Conservation (phyloP, 345 rosid genomes). For the Cochlearia excelsa region DNA sequence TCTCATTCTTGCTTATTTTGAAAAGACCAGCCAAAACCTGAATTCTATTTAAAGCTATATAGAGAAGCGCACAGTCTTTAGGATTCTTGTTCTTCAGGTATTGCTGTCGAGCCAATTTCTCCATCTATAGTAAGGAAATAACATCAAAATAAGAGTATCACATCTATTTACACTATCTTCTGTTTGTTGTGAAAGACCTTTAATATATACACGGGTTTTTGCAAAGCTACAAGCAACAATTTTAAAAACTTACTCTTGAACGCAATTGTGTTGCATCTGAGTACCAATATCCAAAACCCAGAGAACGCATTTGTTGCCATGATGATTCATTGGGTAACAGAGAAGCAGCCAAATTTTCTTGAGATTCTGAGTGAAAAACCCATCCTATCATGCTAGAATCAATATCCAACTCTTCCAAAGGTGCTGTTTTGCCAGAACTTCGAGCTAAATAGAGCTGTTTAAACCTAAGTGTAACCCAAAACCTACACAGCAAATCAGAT, state of each 20-base stretch:
- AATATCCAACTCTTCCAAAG: slow-evolving; percentile 57
- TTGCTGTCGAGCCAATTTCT: slow-evolving; percentile 78
- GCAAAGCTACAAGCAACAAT: slow-evolving; percentile 24
- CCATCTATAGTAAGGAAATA: slow-evolving; percentile 56
- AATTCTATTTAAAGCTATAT: slow-evolving; percentile 76
- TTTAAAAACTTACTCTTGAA: slow-evolving; percentile 52
- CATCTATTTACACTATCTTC: slow-evolving; percentile 4
- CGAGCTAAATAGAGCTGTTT: slow-evolving; percentile 54
- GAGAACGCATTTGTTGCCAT: slow-evolving; percentile 77
- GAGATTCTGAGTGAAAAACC: slow-evolving; percentile 95
- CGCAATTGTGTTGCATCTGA: slow-evolving; percentile 65
- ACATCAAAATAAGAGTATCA: slow-evolving; percentile 24
- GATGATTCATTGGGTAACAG: slow-evolving; percentile 70
- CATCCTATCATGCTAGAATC: slow-evolving; percentile 67
- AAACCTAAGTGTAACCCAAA: slow-evolving; percentile 79
- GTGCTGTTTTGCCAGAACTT: slow-evolving; percentile 57
- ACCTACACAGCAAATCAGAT: slow-evolving; percentile 45
- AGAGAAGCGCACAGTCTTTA: slow-evolving; percentile 83
- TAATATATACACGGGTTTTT: slow-evolving; percentile 9
- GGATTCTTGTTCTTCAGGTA: slow-evolving; percentile 81
- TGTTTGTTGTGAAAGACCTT: slow-evolving; percentile 11
- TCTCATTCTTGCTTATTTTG: slow-evolving; percentile 83
- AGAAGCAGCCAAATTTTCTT: slow-evolving; percentile 61
- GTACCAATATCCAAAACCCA: slow-evolving; percentile 93
- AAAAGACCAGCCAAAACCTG: slow-evolving; percentile 96